phyloP scores from a whole-genome alignment of 2,329 filamentous ascomycete genomes.

The Arthrobotrys sinensis region DNA sequence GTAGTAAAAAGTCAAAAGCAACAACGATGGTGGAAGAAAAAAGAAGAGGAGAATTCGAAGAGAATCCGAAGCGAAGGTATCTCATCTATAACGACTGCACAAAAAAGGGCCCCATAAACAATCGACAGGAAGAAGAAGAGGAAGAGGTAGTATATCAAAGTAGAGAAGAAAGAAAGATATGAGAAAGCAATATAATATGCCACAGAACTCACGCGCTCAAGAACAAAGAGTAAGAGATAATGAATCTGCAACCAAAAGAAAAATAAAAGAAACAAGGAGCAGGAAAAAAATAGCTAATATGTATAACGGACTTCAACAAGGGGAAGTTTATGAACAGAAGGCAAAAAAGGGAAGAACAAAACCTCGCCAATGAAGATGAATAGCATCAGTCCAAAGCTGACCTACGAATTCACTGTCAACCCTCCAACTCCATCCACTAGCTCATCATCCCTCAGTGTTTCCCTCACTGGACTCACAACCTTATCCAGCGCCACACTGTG shows the following conservation, averaged over 20 bases:
- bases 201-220: slow-evolving; percentile 49
- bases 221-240: slow-evolving; percentile 48
- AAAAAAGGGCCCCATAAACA: background rate
- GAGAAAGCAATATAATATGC: slow-evolving; percentile 14
- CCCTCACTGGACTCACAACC: slow-evolving; percentile 71
- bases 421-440: slow-evolving; percentile 37
- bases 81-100: slow-evolving; percentile 49
- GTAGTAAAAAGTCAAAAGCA: background rate
- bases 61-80: slow-evolving; percentile 47
- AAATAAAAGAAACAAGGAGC: slow-evolving; percentile 53
- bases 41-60: background rate
- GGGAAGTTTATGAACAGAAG: slow-evolving; percentile 1
- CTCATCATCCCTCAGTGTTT: slow-evolving; percentile 45
- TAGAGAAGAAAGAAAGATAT: background rate
- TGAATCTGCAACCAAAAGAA: slow-evolving; percentile 44
- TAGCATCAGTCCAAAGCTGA: slow-evolving; percentile 47
- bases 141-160: slow-evolving; percentile 9
- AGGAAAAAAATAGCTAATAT: slow-evolving; percentile 23
- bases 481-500: slow-evolving; percentile 88
- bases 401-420: slow-evolving; percentile 55
- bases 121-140: background rate
- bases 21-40: background rate
- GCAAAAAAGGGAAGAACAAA: slow-evolving; percentile 43
- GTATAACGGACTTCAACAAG: slow-evolving; percentile 25
- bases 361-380: slow-evolving; percentile 8